Evolutionary conservation across 1,139 yeast genomes (phyloP).

Genomic region (Sugiyamaella xylanicola): DNA sequence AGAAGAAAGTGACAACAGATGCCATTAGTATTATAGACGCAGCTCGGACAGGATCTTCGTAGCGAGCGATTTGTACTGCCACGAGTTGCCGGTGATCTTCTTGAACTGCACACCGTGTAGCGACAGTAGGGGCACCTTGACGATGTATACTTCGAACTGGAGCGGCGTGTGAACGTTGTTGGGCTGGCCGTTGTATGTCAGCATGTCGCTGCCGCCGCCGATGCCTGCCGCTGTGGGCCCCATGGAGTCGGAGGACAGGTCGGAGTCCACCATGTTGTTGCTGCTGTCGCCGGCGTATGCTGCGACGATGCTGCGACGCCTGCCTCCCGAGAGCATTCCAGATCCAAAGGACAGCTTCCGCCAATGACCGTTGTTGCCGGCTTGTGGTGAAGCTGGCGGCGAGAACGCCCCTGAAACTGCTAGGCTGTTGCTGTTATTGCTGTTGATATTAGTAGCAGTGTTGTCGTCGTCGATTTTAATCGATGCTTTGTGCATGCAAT

Average conservation of each 20-base stretch:
- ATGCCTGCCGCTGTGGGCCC: constrained; percentile 43
- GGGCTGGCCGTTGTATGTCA: constrained; percentile 39
- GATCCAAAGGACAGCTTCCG: constrained; percentile 42
- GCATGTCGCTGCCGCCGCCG: constrained; percentile 61
- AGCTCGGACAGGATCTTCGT: constrained; percentile 79
- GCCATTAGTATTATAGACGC: constrained; percentile 48
- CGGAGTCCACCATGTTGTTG: constrained; percentile 35
- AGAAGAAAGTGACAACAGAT: neutral
- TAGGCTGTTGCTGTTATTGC: constrained; percentile 21
- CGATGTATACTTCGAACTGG: constrained; percentile 89
- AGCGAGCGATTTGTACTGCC: constrained; percentile 95
- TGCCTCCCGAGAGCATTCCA: constrained; percentile 34
- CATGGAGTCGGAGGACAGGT: constrained; percentile 42
- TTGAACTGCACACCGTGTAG: constrained; percentile 94
- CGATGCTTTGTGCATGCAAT: constrained; percentile 70
- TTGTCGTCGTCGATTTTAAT: constrained; percentile 28
- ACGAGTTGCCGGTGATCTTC: constrained; percentile 89
- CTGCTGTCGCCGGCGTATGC: constrained; percentile 29
- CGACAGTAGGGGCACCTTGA: constrained; percentile 87
- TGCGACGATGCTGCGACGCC: constrained; percentile 28
- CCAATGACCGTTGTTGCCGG: constrained; percentile 37
- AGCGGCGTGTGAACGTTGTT: constrained; percentile 53
- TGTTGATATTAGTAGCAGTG: constrained; percentile 10
- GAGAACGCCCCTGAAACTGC: constrained; percentile 17
- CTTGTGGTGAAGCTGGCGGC: constrained; percentile 28